Conservation (phyloP, 1,139 yeast genomes). For the Magnusiomyces paraingens region DNA sequence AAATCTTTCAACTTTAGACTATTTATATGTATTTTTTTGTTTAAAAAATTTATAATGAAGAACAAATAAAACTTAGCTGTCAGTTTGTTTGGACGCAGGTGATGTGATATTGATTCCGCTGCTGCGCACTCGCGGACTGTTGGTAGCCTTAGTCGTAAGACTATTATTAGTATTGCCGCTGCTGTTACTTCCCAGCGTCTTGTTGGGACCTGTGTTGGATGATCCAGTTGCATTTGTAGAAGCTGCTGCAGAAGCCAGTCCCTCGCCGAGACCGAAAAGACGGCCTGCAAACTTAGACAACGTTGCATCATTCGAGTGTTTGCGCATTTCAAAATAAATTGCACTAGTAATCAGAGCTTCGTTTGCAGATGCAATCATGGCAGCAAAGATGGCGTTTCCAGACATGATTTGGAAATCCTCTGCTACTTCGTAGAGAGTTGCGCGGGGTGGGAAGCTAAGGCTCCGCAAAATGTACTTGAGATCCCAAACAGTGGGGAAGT, state of each 20-base stretch:
- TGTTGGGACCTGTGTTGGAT: background rate
- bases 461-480: slow-evolving; percentile 67
- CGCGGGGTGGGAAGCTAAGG: slow-evolving; percentile 35
- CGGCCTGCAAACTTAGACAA: slow-evolving; percentile 28
- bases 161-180: background rate
- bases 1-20: background rate
- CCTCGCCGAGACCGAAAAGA: slow-evolving; percentile 36
- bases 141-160: background rate
- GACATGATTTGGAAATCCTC: slow-evolving; percentile 40
- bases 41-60: background rate
- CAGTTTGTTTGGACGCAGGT: background rate
- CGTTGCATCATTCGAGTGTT: slow-evolving; percentile 32
- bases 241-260: slow-evolving; percentile 6
- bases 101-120: background rate
- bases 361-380: slow-evolving; percentile 41
- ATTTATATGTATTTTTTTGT: background rate
- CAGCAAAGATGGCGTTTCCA: slow-evolving; percentile 18
- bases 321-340: slow-evolving; percentile 42
- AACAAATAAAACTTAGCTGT: slow-evolving; percentile 1
- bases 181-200: background rate
- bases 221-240: background rate
- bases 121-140: background rate
- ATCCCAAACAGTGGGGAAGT: slow-evolving; percentile 80
- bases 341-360: slow-evolving; percentile 46
- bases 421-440: slow-evolving; percentile 38